Base-by-base conservation (phyloP, 257 asterid genomes). In the Leptodermis oblonga region DNA sequence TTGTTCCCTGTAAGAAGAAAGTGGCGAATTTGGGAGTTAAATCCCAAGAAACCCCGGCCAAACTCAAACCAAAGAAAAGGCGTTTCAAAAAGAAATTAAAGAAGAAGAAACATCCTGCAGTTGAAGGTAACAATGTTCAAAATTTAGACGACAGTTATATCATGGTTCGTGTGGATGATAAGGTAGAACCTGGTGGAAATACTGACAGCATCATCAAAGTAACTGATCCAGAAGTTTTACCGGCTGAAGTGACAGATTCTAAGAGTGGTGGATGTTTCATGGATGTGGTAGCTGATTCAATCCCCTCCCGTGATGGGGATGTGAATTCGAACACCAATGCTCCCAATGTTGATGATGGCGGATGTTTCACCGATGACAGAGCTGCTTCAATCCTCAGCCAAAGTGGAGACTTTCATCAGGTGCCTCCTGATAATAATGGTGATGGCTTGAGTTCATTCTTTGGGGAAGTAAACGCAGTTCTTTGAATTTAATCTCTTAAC, bases 1-100 rank as follows among this genome's bases (percentile, higher is more conserved):
- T 94, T 23, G 14, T 87, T 67, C 99, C 99, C 22, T 80, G 51
- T 55, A 90, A 85, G 67, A 86, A 78, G 85, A 86, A 79, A 74
- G 79, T 49, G 23, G 70, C 92, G 23, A 92, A 86, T 67, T 81
- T 71, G 55, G 86, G 82, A 25, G 74, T 81, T 66, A 76, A 79
- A 72, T 67, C 80, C 25, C 84, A 87, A 72, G 95, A 86, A 72
- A 78, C 84, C 9, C 76, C 84, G 28, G 86, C 89, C 10, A 82
- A 84, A 46, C 77, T 85, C 49, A 94, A 91, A 74, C 78, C 91
- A 5, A 89, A 82, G 82, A 93, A 86, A 82, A 26, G 79, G 13
- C 85, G 83, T 34, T 68, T 79, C 78, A 90, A 84, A 78, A 86
- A 80, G 75, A 81, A 73, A 56, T 59, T 52, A 48, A 72, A 72